phyloP scores from a whole-genome alignment of 2,329 filamentous ascomycete genomes.

The Ascochyta viciae-villosae region DNA sequence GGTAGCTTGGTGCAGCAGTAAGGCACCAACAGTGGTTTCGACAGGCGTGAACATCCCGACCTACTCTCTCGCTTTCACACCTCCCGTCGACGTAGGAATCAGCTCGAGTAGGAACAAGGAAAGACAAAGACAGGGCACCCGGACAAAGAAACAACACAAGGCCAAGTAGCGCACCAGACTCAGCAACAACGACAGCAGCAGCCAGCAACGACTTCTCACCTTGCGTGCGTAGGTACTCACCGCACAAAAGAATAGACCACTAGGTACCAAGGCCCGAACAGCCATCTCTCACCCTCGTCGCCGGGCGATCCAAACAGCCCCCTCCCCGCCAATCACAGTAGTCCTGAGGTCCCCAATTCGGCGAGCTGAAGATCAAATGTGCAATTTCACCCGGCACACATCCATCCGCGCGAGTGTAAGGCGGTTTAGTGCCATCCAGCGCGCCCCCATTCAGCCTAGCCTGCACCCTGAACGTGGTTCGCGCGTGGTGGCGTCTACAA shows the following conservation, averaged over 20 bases:
- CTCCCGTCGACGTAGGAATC: background rate
- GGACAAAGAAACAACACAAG: slow-evolving; percentile 4
- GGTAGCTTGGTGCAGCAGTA: slow-evolving; percentile 60
- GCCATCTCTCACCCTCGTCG: slow-evolving; percentile 11
- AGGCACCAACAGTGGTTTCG: slow-evolving; percentile 58
- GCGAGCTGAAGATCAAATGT: slow-evolving; percentile 21
- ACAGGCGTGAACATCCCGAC: slow-evolving; percentile 61
- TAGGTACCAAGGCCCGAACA: background rate
- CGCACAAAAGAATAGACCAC: background rate
- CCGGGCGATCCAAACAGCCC: background rate
- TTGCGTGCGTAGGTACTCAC: background rate
- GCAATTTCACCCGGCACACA: slow-evolving; percentile 20
- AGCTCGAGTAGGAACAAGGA: background rate
- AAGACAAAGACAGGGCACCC: background rate
- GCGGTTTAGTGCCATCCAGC: slow-evolving; percentile 19
- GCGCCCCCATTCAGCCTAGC: slow-evolving; percentile 20
- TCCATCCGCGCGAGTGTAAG: slow-evolving; percentile 2
- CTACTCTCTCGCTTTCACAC: background rate
- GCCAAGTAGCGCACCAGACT: background rate
- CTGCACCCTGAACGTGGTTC: slow-evolving; percentile 19
- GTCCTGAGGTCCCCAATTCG: slow-evolving; percentile 20
- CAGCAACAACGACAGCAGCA: too few species aligned
- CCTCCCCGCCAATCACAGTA: slow-evolving; percentile 20
- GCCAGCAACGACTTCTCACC: background rate
- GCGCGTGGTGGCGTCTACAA: slow-evolving; percentile 22